Percentiles rank a stretch among this genome's conserved stretches.
Conservation (phyloP, 2,329 filamentous ascomycete genomes). For the Pseudodiploospora longispora region DNA sequence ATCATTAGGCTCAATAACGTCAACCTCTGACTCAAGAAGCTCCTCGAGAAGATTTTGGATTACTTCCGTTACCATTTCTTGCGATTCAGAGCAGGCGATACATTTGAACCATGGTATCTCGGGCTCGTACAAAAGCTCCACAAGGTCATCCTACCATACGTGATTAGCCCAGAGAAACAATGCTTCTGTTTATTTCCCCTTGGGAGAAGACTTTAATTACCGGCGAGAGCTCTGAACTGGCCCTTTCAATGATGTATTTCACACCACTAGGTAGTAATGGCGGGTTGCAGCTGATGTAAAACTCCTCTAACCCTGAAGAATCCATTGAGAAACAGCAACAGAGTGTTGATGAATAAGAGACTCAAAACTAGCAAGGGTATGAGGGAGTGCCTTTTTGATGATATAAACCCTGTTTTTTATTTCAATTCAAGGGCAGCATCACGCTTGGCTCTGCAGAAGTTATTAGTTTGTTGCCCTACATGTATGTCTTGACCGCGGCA, state of each 20-base stretch:
- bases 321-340: too few relatives aligned
- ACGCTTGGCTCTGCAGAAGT: too few relatives aligned
- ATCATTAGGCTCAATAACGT: constrained; percentile 3
- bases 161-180: too few relatives aligned
- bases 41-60: constrained; percentile 15
- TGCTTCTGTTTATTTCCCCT: too few relatives aligned
- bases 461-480: too few relatives aligned
- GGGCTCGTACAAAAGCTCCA: constrained; percentile 29
- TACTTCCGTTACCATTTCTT: constrained; percentile 9
- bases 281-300: constrained; percentile 27
- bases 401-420: too few relatives aligned
- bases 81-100: constrained; percentile 10
- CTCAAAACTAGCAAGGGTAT: neutral
- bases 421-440: too few relatives aligned
- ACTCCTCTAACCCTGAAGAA: constrained; percentile 16
- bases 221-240: neutral
- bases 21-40: constrained; percentile 14
- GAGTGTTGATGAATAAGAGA: too few relatives aligned
- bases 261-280: constrained; percentile 24
- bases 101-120: constrained; percentile 28
- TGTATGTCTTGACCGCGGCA: too few relatives aligned
- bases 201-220: too few relatives aligned
- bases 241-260: constrained; percentile 13
- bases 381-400: neutral
- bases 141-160: constrained; percentile 9